These are phyloP conservation scores for Castanea crenata DNA, from an alignment of 306 rosid genomes.

Conservation along the genomic window DNA sequence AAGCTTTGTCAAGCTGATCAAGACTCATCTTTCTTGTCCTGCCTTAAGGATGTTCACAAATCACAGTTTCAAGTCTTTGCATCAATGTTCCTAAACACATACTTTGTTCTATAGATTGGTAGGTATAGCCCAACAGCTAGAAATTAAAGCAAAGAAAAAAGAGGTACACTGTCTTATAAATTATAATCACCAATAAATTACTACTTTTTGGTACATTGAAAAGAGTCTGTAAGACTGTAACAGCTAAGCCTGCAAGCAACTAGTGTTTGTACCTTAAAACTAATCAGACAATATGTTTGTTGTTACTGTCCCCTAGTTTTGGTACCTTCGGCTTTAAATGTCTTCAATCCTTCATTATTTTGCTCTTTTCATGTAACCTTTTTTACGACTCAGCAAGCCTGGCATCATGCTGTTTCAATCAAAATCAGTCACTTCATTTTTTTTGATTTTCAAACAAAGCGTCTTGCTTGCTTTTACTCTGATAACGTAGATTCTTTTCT, in stretches of 20 bases:
- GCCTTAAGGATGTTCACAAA: constrained; percentile 19
- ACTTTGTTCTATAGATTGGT: constrained; percentile 18
- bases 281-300: constrained; percentile 20
- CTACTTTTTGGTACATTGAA: not conserved
- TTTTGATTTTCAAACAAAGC: constrained; percentile 25
- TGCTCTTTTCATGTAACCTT: constrained; percentile 30
- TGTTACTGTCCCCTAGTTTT: constrained; percentile 35
- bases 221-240: constrained; percentile 20
- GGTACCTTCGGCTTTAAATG: constrained; percentile 24
- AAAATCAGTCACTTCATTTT: constrained; percentile 15
- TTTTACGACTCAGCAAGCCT: not conserved
- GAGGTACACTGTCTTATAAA: constrained; percentile 6
- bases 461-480: constrained; percentile 4
- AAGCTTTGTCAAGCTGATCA: constrained; percentile 28
- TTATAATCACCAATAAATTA: not conserved
- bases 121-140: constrained; percentile 24
- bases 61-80: constrained; percentile 35
- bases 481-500: constrained; percentile 27
- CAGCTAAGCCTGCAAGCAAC: constrained; percentile 24
- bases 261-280: constrained; percentile 4
- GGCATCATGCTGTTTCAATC: constrained; percentile 5
- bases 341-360: constrained; percentile 24
- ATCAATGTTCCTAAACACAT: constrained; percentile 29
- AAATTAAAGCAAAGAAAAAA: constrained; percentile 1
- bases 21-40: constrained; percentile 30